A percentile compares a stretch with the other conserved stretches of the same genome.
These are phyloP conservation scores for Xylaria telfairii DNA, from an alignment of 495 filamentous ascomycete species.

Conservation along the genomic window DNA sequence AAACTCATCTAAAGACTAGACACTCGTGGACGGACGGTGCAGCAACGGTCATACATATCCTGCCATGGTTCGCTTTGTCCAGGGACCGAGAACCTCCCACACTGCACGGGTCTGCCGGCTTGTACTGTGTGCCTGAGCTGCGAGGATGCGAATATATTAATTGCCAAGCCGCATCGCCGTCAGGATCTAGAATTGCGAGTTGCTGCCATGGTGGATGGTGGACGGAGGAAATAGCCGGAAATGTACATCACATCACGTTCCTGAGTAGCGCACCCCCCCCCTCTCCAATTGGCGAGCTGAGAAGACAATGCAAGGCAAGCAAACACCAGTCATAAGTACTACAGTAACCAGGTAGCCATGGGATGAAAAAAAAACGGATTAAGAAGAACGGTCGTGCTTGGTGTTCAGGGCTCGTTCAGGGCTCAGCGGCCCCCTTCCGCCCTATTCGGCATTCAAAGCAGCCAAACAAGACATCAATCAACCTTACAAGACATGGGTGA, in stretches of 20 bases:
- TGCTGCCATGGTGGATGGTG: constrained; percentile 18
- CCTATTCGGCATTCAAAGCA: not conserved
- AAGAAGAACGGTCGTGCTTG: not conserved
- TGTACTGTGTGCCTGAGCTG: constrained; percentile 25
- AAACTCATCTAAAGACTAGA: constrained; percentile 6
- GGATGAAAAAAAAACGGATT: not conserved
- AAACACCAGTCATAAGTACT: constrained; percentile 16
- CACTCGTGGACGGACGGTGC: not conserved
- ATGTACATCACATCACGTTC: constrained; percentile 36
- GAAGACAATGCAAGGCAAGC: constrained; percentile 19
- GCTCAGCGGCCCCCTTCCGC: not conserved
- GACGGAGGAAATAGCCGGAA: constrained; percentile 37
- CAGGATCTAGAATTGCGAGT: constrained; percentile 31
- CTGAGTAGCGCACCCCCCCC: constrained; percentile 9
- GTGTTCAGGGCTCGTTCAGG: too few species aligned
- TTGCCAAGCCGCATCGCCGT: constrained; percentile 30
- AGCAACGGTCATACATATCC: constrained; percentile 17
- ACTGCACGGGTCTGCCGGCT: constrained; percentile 13
- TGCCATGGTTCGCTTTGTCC: constrained; percentile 28
- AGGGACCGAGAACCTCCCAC: constrained; percentile 26
- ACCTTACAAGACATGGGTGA: constrained; percentile 1
- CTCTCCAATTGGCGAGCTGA: constrained; percentile 22
- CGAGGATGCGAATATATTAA: constrained; percentile 33
- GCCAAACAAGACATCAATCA: not conserved
- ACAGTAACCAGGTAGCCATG: too few species aligned